Conservation (phyloP, 495 filamentous ascomycete genomes). For the Schizothecium vesticola region DNA sequence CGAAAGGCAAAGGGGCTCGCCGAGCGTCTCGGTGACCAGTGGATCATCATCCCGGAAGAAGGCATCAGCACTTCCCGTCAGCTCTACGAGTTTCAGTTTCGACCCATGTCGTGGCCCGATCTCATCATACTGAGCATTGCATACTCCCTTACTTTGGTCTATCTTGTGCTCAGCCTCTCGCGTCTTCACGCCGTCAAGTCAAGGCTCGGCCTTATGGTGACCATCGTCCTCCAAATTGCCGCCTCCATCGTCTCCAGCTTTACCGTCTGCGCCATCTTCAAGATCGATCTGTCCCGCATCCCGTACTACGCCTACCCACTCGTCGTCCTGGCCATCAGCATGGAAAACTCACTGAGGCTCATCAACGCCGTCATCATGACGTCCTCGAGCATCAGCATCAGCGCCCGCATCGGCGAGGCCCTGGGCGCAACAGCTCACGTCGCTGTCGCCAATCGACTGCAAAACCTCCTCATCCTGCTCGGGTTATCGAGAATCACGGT, state of each 20-base stretch:
- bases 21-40: slow-evolving; percentile 37
- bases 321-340: slow-evolving; percentile 62
- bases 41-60: slow-evolving; percentile 56
- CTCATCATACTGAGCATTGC: slow-evolving; percentile 52
- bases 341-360: slow-evolving; percentile 67
- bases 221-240: slow-evolving; percentile 59
- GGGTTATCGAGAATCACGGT: slow-evolving; percentile 53
- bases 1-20: slow-evolving; percentile 46
- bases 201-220: slow-evolving; percentile 57
- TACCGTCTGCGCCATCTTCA: slow-evolving; percentile 56
- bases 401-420: slow-evolving; percentile 57
- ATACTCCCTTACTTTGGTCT: slow-evolving; percentile 53
- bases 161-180: slow-evolving; percentile 53
- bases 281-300: slow-evolving; percentile 55
- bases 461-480: slow-evolving; percentile 56
- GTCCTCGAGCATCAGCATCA: slow-evolving; percentile 54
- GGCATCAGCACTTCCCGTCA: slow-evolving; percentile 46
- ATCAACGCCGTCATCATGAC: slow-evolving; percentile 65
- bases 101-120: slow-evolving; percentile 57
- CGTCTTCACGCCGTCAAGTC: slow-evolving; percentile 64
- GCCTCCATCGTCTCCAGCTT: slow-evolving; percentile 63
- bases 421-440: slow-evolving; percentile 64
- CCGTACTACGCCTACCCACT: slow-evolving; percentile 61
- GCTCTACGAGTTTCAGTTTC: slow-evolving; percentile 68
- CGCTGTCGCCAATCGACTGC: slow-evolving; percentile 52